These are phyloP conservation scores for Fusarium foetens DNA, from an alignment of 2,329 filamentous ascomycete genomes.

Conservation along the genomic window DNA sequence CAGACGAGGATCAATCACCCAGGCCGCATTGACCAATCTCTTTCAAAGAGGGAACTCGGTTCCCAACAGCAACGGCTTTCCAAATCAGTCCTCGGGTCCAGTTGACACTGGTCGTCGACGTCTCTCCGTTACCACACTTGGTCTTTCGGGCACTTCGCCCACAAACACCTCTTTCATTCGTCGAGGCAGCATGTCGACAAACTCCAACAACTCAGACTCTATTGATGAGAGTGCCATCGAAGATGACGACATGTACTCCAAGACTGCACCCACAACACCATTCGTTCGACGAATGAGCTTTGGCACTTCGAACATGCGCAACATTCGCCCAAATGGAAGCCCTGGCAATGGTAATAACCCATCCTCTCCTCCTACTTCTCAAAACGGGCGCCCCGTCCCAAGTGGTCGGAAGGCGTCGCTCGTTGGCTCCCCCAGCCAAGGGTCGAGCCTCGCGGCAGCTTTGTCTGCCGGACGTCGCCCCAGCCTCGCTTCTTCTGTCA, in stretches of 20 bases:
- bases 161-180: conserved; percentile 65
- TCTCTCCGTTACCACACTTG: conserved; percentile 78
- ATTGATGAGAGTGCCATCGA: conserved; percentile 80
- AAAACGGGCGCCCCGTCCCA: conserved; percentile 48
- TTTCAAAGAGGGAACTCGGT: conserved; percentile 68
- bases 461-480: conserved; percentile 51
- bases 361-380: conserved; percentile 51
- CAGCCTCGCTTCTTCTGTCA: conserved; percentile 50
- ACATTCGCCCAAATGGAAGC: conserved; percentile 63
- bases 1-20: conserved; percentile 67
- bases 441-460: conserved; percentile 48
- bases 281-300: conserved; percentile 91
- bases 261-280: conserved; percentile 74
- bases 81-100: conserved; percentile 51
- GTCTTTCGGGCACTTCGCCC: conserved; percentile 78
- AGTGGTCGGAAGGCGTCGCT: conserved; percentile 47
- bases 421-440: conserved; percentile 40
- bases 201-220: conserved; percentile 63
- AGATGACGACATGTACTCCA: conserved; percentile 70
- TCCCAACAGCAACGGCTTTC: conserved; percentile 56
- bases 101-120: conserved; percentile 72
- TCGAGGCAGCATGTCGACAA: conserved; percentile 76
- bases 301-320: conserved; percentile 79
- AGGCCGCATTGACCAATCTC: conserved; percentile 66
- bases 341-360: conserved; percentile 72